A percentile compares a stretch with the other conserved stretches of the same genome.
Conservation (phyloP, 2,329 filamentous ascomycete genomes). For the Helminthosporium solani region DNA sequence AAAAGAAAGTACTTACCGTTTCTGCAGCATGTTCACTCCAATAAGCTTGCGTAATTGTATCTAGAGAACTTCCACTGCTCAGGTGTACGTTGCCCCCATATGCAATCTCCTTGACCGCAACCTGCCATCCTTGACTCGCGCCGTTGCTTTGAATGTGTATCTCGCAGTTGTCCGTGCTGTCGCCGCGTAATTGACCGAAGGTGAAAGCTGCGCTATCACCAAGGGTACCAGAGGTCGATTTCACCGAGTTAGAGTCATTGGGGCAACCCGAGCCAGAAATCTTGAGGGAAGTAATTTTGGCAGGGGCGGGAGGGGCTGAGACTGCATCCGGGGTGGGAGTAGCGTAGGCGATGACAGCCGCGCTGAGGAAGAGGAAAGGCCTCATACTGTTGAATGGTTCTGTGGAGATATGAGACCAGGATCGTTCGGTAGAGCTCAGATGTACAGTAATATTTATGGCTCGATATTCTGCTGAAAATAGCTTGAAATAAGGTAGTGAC, state of each 20-base stretch:
- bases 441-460: neutral
- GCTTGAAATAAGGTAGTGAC: constrained; percentile 6
- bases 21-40: constrained; percentile 33
- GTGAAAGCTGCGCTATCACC: constrained; percentile 25
- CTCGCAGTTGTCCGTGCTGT: constrained; percentile 30
- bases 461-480: neutral
- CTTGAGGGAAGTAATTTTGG: constrained; percentile 25
- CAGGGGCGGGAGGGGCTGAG: constrained; percentile 21
- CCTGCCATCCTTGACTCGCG: constrained; percentile 30
- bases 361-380: constrained; percentile 12
- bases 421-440: neutral
- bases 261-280: constrained; percentile 33
- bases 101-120: constrained; percentile 26
- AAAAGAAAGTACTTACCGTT: constrained; percentile 25
- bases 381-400: neutral
- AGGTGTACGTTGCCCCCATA: constrained; percentile 27
- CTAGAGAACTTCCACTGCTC: constrained; percentile 23
- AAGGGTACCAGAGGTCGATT: constrained; percentile 14
- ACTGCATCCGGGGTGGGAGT: constrained; percentile 7
- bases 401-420: neutral
- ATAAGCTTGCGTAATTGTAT: constrained; percentile 27
- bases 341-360: constrained; percentile 4
- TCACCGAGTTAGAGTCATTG: constrained; percentile 26
- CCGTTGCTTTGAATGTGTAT: constrained; percentile 30
- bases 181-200: constrained; percentile 27